Evolutionary conservation across 1,139 yeast genomes (phyloP).

Genomic region (Groenewaldozyma auringiensis): DNA sequence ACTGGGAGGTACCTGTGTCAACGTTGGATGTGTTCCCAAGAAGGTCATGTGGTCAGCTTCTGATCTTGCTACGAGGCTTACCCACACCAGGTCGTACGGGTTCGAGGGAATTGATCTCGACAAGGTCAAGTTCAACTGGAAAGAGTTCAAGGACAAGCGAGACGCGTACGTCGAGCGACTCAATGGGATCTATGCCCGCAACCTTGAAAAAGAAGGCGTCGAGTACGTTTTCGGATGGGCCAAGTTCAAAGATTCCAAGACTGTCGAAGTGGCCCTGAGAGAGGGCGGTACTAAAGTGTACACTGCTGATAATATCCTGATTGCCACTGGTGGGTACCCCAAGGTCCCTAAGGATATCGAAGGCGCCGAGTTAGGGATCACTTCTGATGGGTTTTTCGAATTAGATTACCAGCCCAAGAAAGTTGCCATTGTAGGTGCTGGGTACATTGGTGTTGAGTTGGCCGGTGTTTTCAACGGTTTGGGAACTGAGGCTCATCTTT

Average conservation of each 20-base stretch:
- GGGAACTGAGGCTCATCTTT: conserved; percentile 79
- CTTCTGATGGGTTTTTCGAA: conserved; percentile 87
- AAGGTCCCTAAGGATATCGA: conserved; percentile 60
- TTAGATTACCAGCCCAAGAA: conserved; percentile 75
- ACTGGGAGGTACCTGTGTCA: conserved; percentile 97
- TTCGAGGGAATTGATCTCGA: conserved; percentile 50
- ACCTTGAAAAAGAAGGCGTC: conserved; percentile 81
- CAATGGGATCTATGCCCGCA: conserved; percentile 88
- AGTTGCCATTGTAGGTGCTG: conserved; percentile 96
- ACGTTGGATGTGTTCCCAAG: conserved; percentile 98
- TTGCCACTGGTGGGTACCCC: conserved; percentile 93
- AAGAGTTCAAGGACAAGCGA: conserved; percentile 68
- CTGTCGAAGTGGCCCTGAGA: conserved; percentile 64
- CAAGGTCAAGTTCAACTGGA: conserved; percentile 67
- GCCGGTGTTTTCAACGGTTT: conserved; percentile 89
- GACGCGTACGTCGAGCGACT: conserved; percentile 83
- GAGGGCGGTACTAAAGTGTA: conserved; percentile 44
- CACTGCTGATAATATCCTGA: conserved; percentile 73
- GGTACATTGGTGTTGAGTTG: conserved; percentile 92
- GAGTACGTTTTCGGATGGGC: conserved; percentile 88
- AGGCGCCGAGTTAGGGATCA: conserved; percentile 77
- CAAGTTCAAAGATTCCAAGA: conserved; percentile 52
- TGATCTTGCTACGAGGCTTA: conserved; percentile 68
- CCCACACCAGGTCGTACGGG: conserved; percentile 76
- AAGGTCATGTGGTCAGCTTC: conserved; percentile 98